Conservation (phyloP, 108 stramenopile species). For the Cyclotella sp. region DNA sequence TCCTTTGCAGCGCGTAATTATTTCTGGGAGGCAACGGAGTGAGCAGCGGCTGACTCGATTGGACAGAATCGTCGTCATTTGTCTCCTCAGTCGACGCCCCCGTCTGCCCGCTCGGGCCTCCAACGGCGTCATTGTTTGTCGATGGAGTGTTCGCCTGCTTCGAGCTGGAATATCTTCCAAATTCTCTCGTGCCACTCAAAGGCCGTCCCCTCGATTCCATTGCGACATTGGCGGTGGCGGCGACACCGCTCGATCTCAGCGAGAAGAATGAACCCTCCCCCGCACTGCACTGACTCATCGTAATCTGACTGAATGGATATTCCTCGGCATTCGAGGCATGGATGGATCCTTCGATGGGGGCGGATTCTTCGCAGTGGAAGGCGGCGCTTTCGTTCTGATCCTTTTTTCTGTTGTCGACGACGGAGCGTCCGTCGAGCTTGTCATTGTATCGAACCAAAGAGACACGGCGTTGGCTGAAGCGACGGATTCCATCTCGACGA, state of each 20-base stretch:
- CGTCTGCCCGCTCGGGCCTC: no score
- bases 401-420: not conserved
- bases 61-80: no score
- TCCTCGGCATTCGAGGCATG: not conserved
- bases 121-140: no score
- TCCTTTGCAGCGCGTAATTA: not conserved
- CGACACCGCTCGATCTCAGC: no score
- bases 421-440: not conserved
- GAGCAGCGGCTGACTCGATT: no score
- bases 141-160: no score
- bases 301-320: constrained; percentile 20
- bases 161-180: no score
- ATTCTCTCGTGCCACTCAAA: no score
- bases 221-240: not conserved
- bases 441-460: not conserved
- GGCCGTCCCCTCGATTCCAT: no score
- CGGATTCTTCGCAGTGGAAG: not conserved
- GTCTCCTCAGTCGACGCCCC: no score
- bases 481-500: not conserved
- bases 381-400: not conserved
- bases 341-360: not conserved
- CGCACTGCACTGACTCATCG: constrained; percentile 15
- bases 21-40: no score
- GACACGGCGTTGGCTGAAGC: constrained; percentile 15
- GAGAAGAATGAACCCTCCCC: no score